These are phyloP conservation scores for Chlorella vulgaris DNA, from an alignment of 139 green algal genomes.

Conservation along the genomic window DNA sequence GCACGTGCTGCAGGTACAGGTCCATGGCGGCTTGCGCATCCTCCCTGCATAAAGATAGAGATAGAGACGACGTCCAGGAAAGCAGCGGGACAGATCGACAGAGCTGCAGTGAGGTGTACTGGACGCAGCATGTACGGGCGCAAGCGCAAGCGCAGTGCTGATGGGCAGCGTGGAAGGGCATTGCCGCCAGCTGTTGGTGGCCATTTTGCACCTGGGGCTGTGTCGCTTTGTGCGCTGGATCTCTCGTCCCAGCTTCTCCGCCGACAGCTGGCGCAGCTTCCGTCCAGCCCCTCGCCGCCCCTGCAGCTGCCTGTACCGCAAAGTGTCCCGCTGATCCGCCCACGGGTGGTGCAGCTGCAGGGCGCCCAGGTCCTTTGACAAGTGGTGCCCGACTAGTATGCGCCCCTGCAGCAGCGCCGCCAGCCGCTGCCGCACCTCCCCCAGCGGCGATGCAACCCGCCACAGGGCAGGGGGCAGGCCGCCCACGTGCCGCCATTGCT, in stretches of 20 bases:
- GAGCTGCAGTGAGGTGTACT: no score
- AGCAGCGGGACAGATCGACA: background rate
- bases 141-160: no score
- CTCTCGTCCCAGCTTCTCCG: slow-evolving; percentile 24
- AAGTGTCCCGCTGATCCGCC: slow-evolving; percentile 11
- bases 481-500: slow-evolving; percentile 14
- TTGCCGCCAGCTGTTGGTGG: no score
- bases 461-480: slow-evolving; percentile 23
- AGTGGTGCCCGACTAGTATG: slow-evolving; percentile 47
- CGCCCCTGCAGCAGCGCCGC: background rate
- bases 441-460: slow-evolving; percentile 3
- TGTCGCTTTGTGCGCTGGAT: slow-evolving; percentile 41
- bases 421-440: slow-evolving; percentile 12
- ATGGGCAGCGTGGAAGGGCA: no score
- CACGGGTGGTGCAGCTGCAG: slow-evolving; percentile 31
- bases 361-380: slow-evolving; percentile 42
- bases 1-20: slow-evolving; percentile 40
- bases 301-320: slow-evolving; percentile 35
- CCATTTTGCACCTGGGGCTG: slow-evolving; percentile 20
- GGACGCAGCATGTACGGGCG: no score
- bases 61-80: no score
- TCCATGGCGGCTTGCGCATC: slow-evolving; percentile 45
- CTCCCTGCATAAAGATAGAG: slow-evolving; percentile 25
- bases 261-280: slow-evolving; percentile 21
- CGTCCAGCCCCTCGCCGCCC: slow-evolving; percentile 23